These are phyloP conservation scores for Russula ochroleuca DNA, from an alignment of 768 basidiomycete species.

Conservation along the genomic window DNA sequence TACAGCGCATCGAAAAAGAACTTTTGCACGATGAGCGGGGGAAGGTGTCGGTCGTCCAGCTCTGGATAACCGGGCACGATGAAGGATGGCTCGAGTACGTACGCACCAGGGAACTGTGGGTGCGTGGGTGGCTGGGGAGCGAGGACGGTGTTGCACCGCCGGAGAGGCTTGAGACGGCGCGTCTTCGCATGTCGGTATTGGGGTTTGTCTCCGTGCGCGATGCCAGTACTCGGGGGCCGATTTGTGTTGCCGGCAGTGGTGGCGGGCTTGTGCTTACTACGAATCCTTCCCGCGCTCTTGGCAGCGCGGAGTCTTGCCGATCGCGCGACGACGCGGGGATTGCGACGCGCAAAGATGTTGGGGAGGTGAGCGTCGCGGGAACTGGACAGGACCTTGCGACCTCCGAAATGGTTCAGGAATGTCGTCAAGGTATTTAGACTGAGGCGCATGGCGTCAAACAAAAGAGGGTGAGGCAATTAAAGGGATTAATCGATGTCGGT, in stretches of 20 bases:
- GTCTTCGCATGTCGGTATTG: background rate
- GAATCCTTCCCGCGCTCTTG: conserved; percentile 4
- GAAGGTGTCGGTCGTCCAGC: background rate
- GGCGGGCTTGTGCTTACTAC: background rate
- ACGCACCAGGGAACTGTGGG: conserved; percentile 10
- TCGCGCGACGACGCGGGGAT: conserved; percentile 12
- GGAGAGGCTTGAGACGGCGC: conserved; percentile 8
- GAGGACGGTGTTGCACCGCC: background rate
- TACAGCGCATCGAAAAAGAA: conserved; percentile 15
- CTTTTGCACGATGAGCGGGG: background rate
- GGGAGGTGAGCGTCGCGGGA: conserved; percentile 13
- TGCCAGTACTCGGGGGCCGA: background rate
- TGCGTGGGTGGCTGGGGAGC: background rate
- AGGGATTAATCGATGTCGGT: background rate
- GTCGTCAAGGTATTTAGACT: conserved; percentile 7
- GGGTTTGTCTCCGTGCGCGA: background rate
- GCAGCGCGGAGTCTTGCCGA: conserved; percentile 14
- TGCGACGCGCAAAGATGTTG: conserved; percentile 14
- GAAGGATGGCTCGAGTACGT: background rate
- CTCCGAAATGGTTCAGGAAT: conserved; percentile 4
- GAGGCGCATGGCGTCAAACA: conserved; percentile 5
- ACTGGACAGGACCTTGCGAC: conserved; percentile 13
- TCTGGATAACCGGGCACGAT: background rate
- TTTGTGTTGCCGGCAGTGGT: background rate
- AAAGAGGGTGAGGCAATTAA: background rate